Base-by-base conservation (phyloP, 257 asterid genomes). In the Coffea eugenioides region DNA sequence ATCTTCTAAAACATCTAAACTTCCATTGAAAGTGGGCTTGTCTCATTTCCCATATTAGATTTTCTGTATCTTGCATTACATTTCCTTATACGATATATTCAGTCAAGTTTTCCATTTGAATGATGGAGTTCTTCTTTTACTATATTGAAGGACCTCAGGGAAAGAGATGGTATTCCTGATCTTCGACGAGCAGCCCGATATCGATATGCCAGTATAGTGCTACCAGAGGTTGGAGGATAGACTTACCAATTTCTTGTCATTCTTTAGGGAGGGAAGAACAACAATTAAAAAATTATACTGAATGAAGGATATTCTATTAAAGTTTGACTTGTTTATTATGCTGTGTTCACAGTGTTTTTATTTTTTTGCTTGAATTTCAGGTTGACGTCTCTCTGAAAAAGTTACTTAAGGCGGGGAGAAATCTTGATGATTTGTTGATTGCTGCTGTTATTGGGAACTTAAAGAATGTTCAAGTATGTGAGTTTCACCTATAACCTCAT, bases 81-180 rank as follows among this genome's bases (percentile, higher is more conserved):
- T 54, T 49, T 49, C 21, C 21, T 54, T 14, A 15, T 3, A 57
- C 0, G 2, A 74, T 34, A 74, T 31, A 15, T 74, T 13, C 36
- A 20, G 14, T 39, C 64, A 21, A 56, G 12, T 36, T 57, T 15
- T 39, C 36, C 23, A 57, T 31, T 59, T 69, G 69, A 62, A 46
- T 27, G 18, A 49, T 52, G 67, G 45, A 64, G 69, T 41, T 15
- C 71, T 46, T 65, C 23, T 69, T 57, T 80, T 83, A 49, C 80
- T 85, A 76, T 77, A 75, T 82, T 80, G 89, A 84, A 95, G 99
- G 87, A 89, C 80, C 85, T 93, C 85, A 92, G 96, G 86, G 98
- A 93, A 74, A 93, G 85, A 89, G 98, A 95, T 79, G 99, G 99
- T 18, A 79, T 93, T 84, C 99, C 98, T 69, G 99, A 93, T 88